phyloP scores from a whole-genome alignment of 805 yeast species.

The Debaryomyces hansenii region DNA sequence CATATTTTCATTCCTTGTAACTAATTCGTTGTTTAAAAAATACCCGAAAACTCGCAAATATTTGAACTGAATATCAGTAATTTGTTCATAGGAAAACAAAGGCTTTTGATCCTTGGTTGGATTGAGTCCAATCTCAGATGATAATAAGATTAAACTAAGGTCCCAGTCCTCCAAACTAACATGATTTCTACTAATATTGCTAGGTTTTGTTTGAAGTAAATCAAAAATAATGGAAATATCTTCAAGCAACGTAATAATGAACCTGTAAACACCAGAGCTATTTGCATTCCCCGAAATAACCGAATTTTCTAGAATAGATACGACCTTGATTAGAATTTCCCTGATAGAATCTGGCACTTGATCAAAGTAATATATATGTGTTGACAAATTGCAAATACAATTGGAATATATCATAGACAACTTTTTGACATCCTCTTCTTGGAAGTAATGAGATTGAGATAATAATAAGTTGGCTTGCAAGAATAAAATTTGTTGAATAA shows the following conservation, averaged over 20 bases:
- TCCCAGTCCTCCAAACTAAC: conserved; percentile 48
- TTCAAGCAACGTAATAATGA: conserved; percentile 29
- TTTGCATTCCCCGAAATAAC: conserved; percentile 5
- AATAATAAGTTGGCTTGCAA: conserved; percentile 44
- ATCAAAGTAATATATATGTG: conserved; percentile 81
- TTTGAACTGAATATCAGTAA: conserved; percentile 32
- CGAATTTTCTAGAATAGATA: conserved; percentile 25
- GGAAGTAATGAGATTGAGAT: conserved; percentile 18
- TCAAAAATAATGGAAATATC: conserved; percentile 32
- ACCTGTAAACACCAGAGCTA: conserved; percentile 13
- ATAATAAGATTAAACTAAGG: conserved; percentile 32
- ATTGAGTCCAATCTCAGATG: conserved; percentile 19
- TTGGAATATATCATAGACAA: conserved; percentile 47
- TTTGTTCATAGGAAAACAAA: conserved; percentile 21
- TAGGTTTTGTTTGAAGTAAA: conserved; percentile 29
- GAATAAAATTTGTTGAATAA: conserved; percentile 57
- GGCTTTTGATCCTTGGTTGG: conserved; percentile 7
- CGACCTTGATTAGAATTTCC: conserved; percentile 55
- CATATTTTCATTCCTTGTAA: conserved; percentile 12
- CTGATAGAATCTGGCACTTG: conserved; percentile 81
- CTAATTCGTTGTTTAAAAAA: conserved; percentile 35
- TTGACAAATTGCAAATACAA: conserved; percentile 68
- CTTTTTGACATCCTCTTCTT: conserved; percentile 20
- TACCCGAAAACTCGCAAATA: conserved; percentile 39
- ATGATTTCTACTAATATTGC: conserved; percentile 41